Conservation (phyloP, 257 asterid genomes). For the Plectranthus barbatus region DNA sequence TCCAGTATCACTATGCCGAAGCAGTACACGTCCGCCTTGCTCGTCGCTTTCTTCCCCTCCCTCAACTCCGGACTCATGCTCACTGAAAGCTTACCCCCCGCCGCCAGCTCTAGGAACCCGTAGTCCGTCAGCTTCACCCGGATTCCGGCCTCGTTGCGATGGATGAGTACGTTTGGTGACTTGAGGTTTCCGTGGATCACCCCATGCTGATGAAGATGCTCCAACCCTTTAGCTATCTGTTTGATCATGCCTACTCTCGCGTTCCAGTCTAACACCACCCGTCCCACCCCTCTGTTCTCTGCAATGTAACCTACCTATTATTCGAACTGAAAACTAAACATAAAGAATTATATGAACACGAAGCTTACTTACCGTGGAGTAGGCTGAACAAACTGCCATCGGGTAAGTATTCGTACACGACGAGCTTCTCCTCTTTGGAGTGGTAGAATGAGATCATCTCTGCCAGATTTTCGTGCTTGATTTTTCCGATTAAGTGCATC, state of each 20-base stretch:
- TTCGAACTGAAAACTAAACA: no score
- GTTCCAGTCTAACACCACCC: slow-evolving; percentile 45
- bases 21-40: slow-evolving; percentile 58
- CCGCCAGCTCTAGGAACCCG: slow-evolving; percentile 40
- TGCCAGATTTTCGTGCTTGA: slow-evolving; percentile 44
- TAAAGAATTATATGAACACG: no score
- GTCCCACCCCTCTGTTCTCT: slow-evolving; percentile 47
- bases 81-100: slow-evolving; percentile 29
- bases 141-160: background rate
- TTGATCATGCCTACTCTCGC: slow-evolving; percentile 45
- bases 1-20: slow-evolving; percentile 58
- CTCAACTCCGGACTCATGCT: slow-evolving; percentile 53
- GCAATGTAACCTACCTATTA: no score
- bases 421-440: slow-evolving; percentile 61
- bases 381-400: slow-evolving; percentile 41
- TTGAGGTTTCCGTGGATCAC: slow-evolving; percentile 62
- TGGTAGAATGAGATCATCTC: slow-evolving; percentile 47
- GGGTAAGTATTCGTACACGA: slow-evolving; percentile 43
- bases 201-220: slow-evolving; percentile 38
- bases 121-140: slow-evolving; percentile 55
- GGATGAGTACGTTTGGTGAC: slow-evolving; percentile 45
- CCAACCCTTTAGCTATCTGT: slow-evolving; percentile 45
- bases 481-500: slow-evolving; percentile 41
- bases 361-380: slow-evolving; percentile 35
- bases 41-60: slow-evolving; percentile 40